These are phyloP conservation scores for Globisporangium yorkense DNA, from an alignment of 352 stramenopile genomes.

Conservation along the genomic window DNA sequence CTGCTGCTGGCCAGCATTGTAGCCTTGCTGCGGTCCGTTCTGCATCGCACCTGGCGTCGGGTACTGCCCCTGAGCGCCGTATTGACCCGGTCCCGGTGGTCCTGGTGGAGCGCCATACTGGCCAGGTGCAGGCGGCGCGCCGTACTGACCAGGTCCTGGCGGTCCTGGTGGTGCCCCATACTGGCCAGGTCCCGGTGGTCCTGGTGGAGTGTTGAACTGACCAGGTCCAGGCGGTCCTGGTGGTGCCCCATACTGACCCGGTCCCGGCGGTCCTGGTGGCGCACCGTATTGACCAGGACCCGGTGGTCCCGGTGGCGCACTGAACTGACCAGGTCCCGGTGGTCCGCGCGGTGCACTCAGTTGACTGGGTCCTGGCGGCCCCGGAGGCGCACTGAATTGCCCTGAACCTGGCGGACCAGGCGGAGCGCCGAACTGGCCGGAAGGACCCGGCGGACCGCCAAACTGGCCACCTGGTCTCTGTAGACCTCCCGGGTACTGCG, in stretches of 20 bases:
- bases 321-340: constrained; percentile 3
- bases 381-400: constrained; percentile 3
- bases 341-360: constrained; percentile 9
- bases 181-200: constrained; percentile 11
- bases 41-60: constrained; percentile 9
- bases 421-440: neutral
- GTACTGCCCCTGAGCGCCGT: constrained; percentile 12
- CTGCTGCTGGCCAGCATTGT: constrained; percentile 9
- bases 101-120: constrained; percentile 10
- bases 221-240: constrained; percentile 8
- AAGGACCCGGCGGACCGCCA: constrained; percentile 7
- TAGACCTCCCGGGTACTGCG: constrained; percentile 10
- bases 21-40: constrained; percentile 8
- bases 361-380: constrained; percentile 12
- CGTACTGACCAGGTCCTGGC: neutral
- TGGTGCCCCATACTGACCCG: constrained; percentile 13
- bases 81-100: constrained; percentile 14
- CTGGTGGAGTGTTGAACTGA: constrained; percentile 1
- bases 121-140: neutral
- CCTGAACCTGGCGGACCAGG: neutral
- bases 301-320: constrained; percentile 1
- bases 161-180: constrained; percentile 5
- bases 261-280: neutral
- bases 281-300: neutral
- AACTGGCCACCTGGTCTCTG: constrained; percentile 13